A percentile compares a stretch with the other conserved stretches of the same genome.
Conservation (phyloP, 345 rosid genomes). For the Cardamine occulta region DNA sequence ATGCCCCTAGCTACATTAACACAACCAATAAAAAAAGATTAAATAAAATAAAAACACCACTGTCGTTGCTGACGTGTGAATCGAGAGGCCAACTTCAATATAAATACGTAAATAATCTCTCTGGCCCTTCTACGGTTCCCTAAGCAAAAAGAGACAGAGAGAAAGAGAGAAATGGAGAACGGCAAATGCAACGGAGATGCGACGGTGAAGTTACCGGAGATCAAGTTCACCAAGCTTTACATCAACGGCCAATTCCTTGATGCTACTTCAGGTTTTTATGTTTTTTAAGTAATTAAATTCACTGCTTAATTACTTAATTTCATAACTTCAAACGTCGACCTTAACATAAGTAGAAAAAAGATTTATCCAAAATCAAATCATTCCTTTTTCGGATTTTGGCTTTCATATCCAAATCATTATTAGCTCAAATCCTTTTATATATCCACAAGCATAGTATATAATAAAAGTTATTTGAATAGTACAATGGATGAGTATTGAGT, state of each 20-base stretch:
- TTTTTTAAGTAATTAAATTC: background rate
- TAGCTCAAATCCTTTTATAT: background rate
- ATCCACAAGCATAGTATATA: no score
- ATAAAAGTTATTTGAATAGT: background rate
- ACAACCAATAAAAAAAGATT: background rate
- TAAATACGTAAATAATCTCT: constrained; percentile 37
- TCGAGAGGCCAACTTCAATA: constrained; percentile 5
- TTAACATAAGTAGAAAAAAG: background rate
- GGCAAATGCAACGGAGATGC: constrained; percentile 47
- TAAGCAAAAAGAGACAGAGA: constrained; percentile 5
- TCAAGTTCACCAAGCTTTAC: constrained; percentile 70
- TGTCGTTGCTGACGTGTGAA: constrained; percentile 37
- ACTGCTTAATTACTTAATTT: background rate
- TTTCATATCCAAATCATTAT: background rate
- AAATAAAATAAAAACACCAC: constrained; percentile 8
- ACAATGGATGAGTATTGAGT: constrained; percentile 9
- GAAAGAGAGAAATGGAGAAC: constrained; percentile 44
- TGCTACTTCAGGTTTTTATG: constrained; percentile 57
- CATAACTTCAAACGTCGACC: constrained; percentile 28
- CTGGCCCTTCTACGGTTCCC: background rate
- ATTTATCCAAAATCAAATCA: background rate
- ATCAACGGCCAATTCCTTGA: constrained; percentile 71
- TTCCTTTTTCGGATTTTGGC: background rate
- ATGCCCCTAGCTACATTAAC: constrained; percentile 22
- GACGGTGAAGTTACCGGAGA: constrained; percentile 47